Base-by-base conservation (phyloP, 768 basidiomycete genomes). In the Aureoboletus auriporus region DNA sequence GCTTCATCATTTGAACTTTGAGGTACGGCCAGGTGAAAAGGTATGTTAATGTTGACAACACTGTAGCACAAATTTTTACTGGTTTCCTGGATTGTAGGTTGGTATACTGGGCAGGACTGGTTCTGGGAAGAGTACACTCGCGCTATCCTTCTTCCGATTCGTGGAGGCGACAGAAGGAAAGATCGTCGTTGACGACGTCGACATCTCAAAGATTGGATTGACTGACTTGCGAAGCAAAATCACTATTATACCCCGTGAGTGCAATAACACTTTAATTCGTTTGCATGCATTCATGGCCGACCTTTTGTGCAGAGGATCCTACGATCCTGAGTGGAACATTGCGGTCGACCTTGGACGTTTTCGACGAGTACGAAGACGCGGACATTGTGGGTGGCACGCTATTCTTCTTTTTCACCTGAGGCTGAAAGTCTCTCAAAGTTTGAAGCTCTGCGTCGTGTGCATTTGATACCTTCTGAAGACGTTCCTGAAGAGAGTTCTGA, bases 91-190 rank as follows among this genome's bases (percentile, higher is more conserved):
- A 29, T 55, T 17, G 11, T 40, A 84, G 83, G 63, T 88, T 45
- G 86, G 86, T 17, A 83, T 87, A 47, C 70, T 87, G 1, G 86
- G 85, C 39, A 72, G 84, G 50, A 87, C 85, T 1, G 68, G 82
- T 14, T 83, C 82, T 8, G 88, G 89, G 30, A 91, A 91, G 70
- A 86, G 84, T 56, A 90, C 89, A 2, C 73, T 89, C 11, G 89
- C 89, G 0, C 71, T 93, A 11, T 86, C 86, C 8, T 88, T 93
- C 70, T 92, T 94, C 80, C 79, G 88, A 20, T 89, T 92, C 61
- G 89, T 94, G n/a, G 90, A 94, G 60, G 83, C 91, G 1, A 82
- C 80, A 0, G 75, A 83, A 56, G 91, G 91, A 6, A 73, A 72
- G 7, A 92, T 93, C 45, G 38, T 80, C 5, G 74, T 94, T 33